Evolutionary conservation across 805 yeast species (phyloP).

Genomic region (Citeromyces matritensis): DNA sequence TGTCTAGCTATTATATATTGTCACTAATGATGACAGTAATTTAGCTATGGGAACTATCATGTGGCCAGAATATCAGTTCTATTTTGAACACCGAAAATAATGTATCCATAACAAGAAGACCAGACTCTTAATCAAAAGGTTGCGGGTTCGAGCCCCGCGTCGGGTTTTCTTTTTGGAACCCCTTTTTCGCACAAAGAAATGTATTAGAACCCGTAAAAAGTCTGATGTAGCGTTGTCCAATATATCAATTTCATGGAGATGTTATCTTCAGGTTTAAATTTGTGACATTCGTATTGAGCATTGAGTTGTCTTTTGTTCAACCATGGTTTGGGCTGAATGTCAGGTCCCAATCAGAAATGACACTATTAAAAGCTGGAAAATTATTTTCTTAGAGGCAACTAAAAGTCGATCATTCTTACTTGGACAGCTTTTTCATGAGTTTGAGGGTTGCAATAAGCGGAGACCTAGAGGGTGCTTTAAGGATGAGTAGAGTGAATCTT

Average conservation of each 20-base stretch:
- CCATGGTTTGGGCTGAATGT: background rate
- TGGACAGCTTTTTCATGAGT: background rate
- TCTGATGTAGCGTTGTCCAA: too few species aligned
- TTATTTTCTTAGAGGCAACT: background rate
- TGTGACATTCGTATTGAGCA: background rate
- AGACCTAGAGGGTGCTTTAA: too few species aligned
- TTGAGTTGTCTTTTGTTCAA: background rate
- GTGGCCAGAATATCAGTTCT: slow-evolving; percentile 17
- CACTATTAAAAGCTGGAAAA: background rate
- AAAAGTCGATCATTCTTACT: background rate
- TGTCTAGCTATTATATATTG: background rate
- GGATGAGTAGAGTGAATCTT: too few species aligned
- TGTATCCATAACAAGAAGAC: too few species aligned
- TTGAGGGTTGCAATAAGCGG: too few species aligned
- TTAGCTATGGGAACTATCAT: slow-evolving; percentile 2
- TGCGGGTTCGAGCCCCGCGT: too few species aligned
- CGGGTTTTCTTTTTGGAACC: too few species aligned
- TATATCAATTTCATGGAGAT: too few species aligned
- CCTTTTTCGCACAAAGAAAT: too few species aligned
- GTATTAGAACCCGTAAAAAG: too few species aligned
- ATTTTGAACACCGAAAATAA: too few species aligned
- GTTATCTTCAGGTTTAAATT: background rate
- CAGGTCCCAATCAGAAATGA: background rate
- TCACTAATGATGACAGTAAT: background rate
- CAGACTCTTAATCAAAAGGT: too few species aligned